Evolutionary conservation across 768 basidiomycete genomes (phyloP).

Genomic region (Termitomyces sp.): DNA sequence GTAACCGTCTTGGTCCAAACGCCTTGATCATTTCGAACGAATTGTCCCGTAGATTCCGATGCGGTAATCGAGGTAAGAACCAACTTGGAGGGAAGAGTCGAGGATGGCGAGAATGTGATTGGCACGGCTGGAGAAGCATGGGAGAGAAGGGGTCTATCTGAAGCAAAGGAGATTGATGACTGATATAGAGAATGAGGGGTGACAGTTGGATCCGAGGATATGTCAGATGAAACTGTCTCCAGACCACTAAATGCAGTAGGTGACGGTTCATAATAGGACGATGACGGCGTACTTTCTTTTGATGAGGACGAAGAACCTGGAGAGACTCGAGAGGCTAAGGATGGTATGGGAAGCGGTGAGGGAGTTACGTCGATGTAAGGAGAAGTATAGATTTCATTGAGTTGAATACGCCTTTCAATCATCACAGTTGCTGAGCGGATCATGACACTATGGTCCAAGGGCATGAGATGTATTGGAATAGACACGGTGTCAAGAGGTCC

Average conservation of each 20-base stretch:
- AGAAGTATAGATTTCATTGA: constrained; percentile 34
- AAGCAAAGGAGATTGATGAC: constrained; percentile 23
- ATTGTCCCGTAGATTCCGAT: constrained; percentile 53
- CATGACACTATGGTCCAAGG: constrained; percentile 47
- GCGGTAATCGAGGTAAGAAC: constrained; percentile 49
- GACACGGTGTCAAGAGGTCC: constrained; percentile 72
- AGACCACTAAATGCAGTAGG: constrained; percentile 7
- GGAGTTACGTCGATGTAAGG: constrained; percentile 15
- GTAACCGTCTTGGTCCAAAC: constrained; percentile 62
- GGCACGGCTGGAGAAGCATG: constrained; percentile 12
- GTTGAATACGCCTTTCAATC: constrained; percentile 66
- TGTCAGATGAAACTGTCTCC: constrained; percentile 19
- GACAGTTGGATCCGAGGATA: constrained; percentile 36
- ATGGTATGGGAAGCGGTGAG: constrained; percentile 16
- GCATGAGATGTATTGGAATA: constrained; percentile 56
- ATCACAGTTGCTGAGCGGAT: constrained; percentile 60
- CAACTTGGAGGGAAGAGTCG: constrained; percentile 29
- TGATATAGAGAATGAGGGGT: constrained; percentile 30
- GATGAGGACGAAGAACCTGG: constrained; percentile 27
- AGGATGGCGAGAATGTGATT: constrained; percentile 13
- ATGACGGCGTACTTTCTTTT: constrained; percentile 21
- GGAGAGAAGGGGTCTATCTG: constrained; percentile 23
- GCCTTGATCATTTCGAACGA: constrained; percentile 50
- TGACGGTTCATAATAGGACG: constrained; percentile 18
- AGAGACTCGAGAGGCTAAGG: constrained; percentile 12